A percentile compares a stretch with the other conserved stretches of the same genome.
phyloP scores from a whole-genome alignment of 2,329 filamentous ascomycete genomes.

The Tolypocladium sp. region DNA sequence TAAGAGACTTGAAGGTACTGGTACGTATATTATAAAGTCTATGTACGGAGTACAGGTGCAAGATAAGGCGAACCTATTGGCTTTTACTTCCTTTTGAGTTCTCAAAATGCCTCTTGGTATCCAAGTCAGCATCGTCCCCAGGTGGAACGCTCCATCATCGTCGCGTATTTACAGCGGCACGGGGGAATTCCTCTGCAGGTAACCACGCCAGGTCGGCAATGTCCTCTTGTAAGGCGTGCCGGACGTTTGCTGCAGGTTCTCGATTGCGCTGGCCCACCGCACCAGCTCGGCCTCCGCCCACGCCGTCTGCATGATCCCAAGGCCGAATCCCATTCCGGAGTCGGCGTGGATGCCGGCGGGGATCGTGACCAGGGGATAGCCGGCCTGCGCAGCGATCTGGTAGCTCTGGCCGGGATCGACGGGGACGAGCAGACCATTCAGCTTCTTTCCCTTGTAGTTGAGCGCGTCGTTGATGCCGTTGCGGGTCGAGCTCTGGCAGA shows the following conservation, averaged over 20 bases:
- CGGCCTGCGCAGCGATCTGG: conserved; percentile 65
- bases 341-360: conserved; percentile 49
- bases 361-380: conserved; percentile 64
- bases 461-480: conserved; percentile 64
- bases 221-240: conserved; percentile 36
- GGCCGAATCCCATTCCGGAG: conserved; percentile 51
- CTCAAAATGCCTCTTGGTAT: background rate
- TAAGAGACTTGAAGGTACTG: background rate
- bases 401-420: conserved; percentile 58
- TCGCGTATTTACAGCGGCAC: conserved; percentile 14
- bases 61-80: background rate
- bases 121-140: background rate
- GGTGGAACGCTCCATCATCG: background rate
- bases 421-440: conserved; percentile 60
- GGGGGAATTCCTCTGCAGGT: conserved; percentile 36
- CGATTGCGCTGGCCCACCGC: conserved; percentile 54
- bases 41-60: background rate
- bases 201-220: conserved; percentile 43
- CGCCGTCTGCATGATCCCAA: conserved; percentile 50
- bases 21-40: background rate
- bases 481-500: conserved; percentile 49
- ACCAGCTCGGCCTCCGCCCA: conserved; percentile 50
- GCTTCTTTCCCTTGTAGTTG: conserved; percentile 27
- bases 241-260: conserved; percentile 41
- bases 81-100: background rate